Evolutionary conservation across 1,284 basidiomycete genomes (phyloP), one percentile per base, ranked within the genome.

Genomic region (Cryptococcus jaspeensis): DNA sequence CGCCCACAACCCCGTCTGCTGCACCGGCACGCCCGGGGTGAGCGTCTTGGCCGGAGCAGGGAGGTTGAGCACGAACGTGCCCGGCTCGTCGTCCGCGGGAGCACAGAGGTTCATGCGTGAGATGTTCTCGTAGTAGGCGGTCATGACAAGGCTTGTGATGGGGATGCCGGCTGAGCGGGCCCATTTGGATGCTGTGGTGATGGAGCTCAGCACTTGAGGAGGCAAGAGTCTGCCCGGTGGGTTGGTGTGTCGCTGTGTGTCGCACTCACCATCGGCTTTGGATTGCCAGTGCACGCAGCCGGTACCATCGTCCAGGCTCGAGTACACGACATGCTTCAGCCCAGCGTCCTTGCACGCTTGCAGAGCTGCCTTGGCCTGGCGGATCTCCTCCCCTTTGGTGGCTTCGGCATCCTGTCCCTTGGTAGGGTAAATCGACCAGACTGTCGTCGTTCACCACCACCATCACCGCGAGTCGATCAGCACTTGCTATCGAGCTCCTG

Each of bases 1-100:
- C 2, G 69, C 70, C 45, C 63, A 71, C 5, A 65, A 65, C 13
- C 72, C 72, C 32, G 66, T 72, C 56, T 74, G 69, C 55, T 67
- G 65, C 25, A 67, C 57, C 2, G 66, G 60, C 48, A 59, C 71
- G 18, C 61, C 59, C 8, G 65, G 64, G 15, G 71, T 55, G 2
- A 47, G 35, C 28, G 58, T 58, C 53, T 72, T 62, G 47, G 65
- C 67, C 4, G 66, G 66, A n/a, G 67, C 59, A 12, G 69, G 64
- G 20, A 67, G 55, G 38, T 61, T 52, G 37, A 72, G 52, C 5
- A 65, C 18, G 15, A 62, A 43, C 15, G 46, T 38, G 39, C 52
- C 48, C 16, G 58, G 61, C 28, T 51, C 58, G n/a, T n/a, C n/a
- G 20, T 13, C 13, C 32, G 38, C n/a, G n/a, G n/a, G n/a, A n/a